Evolutionary conservation across 192 early-diverging fungal species (phyloP).

Genomic region (Umbelopsis sp.): DNA sequence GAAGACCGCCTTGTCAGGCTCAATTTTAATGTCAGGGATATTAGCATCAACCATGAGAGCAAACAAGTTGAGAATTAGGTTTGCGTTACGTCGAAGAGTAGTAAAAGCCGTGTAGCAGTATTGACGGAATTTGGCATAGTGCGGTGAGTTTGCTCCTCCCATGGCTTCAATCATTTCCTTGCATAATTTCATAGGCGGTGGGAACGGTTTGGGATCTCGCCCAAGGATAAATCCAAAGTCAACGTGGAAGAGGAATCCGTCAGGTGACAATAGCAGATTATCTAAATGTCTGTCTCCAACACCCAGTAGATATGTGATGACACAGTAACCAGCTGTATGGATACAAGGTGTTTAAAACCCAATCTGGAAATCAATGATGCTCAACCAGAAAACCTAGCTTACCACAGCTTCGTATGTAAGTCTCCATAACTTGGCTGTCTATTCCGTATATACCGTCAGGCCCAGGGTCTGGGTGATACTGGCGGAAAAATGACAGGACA

Average conservation of each 20-base stretch:
- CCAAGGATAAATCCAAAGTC: slow-evolving; percentile 99
- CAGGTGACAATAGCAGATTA: slow-evolving; percentile 87
- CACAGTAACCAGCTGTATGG: slow-evolving; percentile 90
- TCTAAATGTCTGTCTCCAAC: slow-evolving; percentile 99
- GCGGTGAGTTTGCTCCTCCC: slow-evolving; percentile 88
- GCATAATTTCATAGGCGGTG: slow-evolving; percentile 99
- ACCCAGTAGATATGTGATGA: slow-evolving; percentile 97
- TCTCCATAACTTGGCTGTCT: slow-evolving; percentile 83
- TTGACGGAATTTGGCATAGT: slow-evolving; percentile 89
- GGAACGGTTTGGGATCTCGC: slow-evolving; percentile 99
- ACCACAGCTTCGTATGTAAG: slow-evolving; percentile 95
- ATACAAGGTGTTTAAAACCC: neutral
- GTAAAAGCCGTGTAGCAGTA: slow-evolving; percentile 97
- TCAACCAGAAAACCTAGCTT: slow-evolving; percentile 24
- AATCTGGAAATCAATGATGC: slow-evolving; percentile 7
- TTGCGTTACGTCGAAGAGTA: slow-evolving; percentile 89
- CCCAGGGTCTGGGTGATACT: slow-evolving; percentile 68
- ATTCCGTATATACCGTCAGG: slow-evolving; percentile 66
- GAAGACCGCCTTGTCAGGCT: slow-evolving; percentile 95
- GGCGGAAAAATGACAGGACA: slow-evolving; percentile 77
- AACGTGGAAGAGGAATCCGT: slow-evolving; percentile 94
- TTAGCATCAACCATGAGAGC: slow-evolving; percentile 97
- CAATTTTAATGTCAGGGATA: slow-evolving; percentile 96
- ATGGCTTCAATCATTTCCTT: slow-evolving; percentile 99
- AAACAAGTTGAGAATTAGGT: slow-evolving; percentile 97